Evolutionary conservation across 2,329 filamentous ascomycete species (phyloP).

Genomic region (Leptographium galeiforme): DNA sequence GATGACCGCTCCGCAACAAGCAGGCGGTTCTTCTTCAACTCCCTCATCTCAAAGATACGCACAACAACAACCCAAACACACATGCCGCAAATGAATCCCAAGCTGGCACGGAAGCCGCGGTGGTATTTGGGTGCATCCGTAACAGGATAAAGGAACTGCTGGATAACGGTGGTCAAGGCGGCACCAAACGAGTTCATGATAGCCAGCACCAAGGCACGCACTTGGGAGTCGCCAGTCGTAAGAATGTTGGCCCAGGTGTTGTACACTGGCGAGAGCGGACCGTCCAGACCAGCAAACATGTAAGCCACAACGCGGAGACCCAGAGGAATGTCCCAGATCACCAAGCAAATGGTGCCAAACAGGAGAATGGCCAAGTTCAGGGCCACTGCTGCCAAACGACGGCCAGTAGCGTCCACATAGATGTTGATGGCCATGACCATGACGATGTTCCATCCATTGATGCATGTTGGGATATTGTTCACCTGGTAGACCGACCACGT

Average conservation of each 20-base stretch:
- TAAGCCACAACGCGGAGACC: conserved; percentile 21
- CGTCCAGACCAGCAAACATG: conserved; percentile 21
- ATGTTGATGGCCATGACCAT: conserved; percentile 14
- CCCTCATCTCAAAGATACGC: conserved; percentile 3
- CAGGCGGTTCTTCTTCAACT: background rate
- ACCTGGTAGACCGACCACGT: conserved; percentile 16
- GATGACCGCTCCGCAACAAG: background rate
- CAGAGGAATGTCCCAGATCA: conserved; percentile 18
- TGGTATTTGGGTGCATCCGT: conserved; percentile 18
- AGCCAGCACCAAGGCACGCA: conserved; percentile 14
- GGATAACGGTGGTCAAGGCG: conserved; percentile 18
- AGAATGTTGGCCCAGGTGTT: conserved; percentile 13
- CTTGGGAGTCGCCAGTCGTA: conserved; percentile 12
- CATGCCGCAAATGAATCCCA: conserved; percentile 11
- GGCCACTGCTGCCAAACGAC: conserved; percentile 17
- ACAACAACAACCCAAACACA: conserved; percentile 6
- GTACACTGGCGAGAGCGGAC: conserved; percentile 21
- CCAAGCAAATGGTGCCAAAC: conserved; percentile 19
- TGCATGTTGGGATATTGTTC: conserved; percentile 17
- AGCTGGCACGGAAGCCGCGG: conserved; percentile 17
- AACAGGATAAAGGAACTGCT: conserved; percentile 20
- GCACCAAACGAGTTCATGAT: conserved; percentile 17
- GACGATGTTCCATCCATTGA: conserved; percentile 18
- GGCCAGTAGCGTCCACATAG: conserved; percentile 19
- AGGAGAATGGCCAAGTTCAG: conserved; percentile 12